Conservation (phyloP, 1,139 yeast species). For the Pneumocystis murina region DNA sequence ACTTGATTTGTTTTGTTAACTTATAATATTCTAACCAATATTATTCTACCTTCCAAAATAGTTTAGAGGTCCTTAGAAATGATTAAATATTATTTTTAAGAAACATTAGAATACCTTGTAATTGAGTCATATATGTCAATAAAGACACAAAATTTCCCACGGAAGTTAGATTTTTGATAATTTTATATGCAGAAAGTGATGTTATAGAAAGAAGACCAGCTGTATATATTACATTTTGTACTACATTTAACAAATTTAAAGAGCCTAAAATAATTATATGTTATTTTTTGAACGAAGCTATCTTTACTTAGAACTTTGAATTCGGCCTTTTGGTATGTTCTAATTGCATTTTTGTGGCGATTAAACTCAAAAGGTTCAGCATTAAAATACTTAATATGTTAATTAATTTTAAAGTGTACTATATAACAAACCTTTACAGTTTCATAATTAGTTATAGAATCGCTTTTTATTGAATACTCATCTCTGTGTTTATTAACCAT, state of each 20-base stretch:
- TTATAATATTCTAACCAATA: neutral
- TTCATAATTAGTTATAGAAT: conserved; percentile 83
- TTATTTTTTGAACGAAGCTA: neutral
- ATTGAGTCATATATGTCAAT: conserved; percentile 88
- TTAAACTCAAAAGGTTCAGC: neutral
- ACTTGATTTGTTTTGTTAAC: conserved; percentile 22
- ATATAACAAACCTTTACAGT: conserved; percentile 49
- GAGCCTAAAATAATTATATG: conserved; percentile 26
- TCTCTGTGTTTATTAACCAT: conserved; percentile 87
- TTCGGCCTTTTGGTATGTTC: neutral
- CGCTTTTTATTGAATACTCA: conserved; percentile 89
- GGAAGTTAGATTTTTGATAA: conserved; percentile 60
- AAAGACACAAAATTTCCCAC: conserved; percentile 95
- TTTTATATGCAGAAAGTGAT: conserved; percentile 94
- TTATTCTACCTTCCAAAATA: neutral
- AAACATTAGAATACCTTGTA: conserved; percentile 85
- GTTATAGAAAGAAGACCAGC: conserved; percentile 89
- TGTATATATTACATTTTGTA: conserved; percentile 84
- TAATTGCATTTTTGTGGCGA: neutral
- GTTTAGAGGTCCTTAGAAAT: neutral
- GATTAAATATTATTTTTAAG: conserved; percentile 55
- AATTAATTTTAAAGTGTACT: neutral
- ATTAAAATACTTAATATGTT: neutral
- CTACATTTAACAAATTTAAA: conserved; percentile 74
- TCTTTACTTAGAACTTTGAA: neutral